Base-by-base conservation (phyloP, 805 yeast genomes). In the Ogataea philodendri region DNA sequence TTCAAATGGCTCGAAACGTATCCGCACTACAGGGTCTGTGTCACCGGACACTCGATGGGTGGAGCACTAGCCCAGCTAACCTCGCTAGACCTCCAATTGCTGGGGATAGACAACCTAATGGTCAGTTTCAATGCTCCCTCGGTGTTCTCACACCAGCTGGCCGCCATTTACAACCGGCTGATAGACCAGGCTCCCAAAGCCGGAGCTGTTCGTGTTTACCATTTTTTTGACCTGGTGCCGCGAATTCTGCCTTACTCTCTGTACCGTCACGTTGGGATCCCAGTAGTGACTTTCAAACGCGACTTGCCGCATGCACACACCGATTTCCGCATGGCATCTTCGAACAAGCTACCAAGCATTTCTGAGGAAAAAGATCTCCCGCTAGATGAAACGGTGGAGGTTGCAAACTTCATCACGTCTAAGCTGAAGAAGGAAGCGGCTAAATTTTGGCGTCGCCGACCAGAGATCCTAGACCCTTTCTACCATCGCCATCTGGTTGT, bases 1-100 rank as follows among this genome's bases (percentile, higher is more conserved):
- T 34, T 34, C 30, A 43, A 30, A 29, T 45, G 37, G 44, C 24
- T 32, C 32, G 23, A 37, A 20, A 22, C 8, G 1, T 43, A 17
- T 15, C 52, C 24, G 22, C 37, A 18, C 22, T 62, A 27, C 51
- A 45, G 59, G 15, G 36, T 70, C 6, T 54, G 58, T n/a, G 53
- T 71, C 5, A 42, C 61, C 11, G 77, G 77, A 1, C 77, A 72
- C 48, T 70, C 76, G 1, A 49, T 70, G 30, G 77, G 77, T 1
- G 93, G 81, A 8, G 88, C 87, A 0, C 55, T 81, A 32, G 79
- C 87, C 1, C 61, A 67, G 18, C 55, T 83, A 24, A 66, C 75
- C 4, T 86, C 84, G 0, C 61, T 79, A n/a, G 89, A 81, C 46
- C 65, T 78, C 29, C 61, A 67, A 37, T 52, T 75, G n/a, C 49